These are phyloP conservation scores for Anacardium occidentale DNA, from an alignment of 345 rosid species.

Conservation along the genomic window DNA sequence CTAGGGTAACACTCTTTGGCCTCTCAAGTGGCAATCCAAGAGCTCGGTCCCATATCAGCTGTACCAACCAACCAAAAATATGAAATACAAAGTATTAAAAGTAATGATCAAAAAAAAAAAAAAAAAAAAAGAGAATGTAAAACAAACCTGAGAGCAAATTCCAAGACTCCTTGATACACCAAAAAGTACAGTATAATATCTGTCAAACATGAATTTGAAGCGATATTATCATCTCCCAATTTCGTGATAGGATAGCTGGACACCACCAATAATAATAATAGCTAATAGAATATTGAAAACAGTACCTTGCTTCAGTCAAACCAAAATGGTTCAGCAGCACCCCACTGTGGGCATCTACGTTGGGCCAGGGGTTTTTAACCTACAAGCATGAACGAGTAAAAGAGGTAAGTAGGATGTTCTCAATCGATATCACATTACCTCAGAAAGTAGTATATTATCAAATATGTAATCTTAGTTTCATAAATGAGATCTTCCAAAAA, in stretches of 20 bases:
- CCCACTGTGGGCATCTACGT: conserved; percentile 99
- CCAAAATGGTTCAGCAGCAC: conserved; percentile 90
- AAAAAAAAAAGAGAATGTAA: background rate
- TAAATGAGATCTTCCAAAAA: background rate
- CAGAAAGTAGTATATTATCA: background rate
- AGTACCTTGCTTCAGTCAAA: conserved; percentile 91
- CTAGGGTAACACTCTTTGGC: conserved; percentile 98
- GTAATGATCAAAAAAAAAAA: background rate
- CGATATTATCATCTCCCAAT: conserved; percentile 3
- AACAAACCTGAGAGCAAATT: conserved; percentile 86
- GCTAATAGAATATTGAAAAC: background rate
- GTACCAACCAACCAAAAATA: conserved; percentile 30
- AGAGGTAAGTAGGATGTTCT: background rate
- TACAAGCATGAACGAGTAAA: conserved; percentile 30
- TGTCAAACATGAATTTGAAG: conserved; percentile 24
- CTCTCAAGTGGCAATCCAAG: conserved; percentile 93
- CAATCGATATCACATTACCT: too few species aligned
- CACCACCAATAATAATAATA: background rate
- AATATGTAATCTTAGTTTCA: background rate
- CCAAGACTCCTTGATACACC: conserved; percentile 99
- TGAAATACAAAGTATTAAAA: background rate
- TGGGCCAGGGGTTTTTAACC: conserved; percentile 99
- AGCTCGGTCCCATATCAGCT: conserved; percentile 97
- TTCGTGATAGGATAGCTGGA: background rate
- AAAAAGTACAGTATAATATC: conserved; percentile 89